These are phyloP conservation scores for Galerina sulciceps DNA, from an alignment of 768 basidiomycete species.

Conservation along the genomic window DNA sequence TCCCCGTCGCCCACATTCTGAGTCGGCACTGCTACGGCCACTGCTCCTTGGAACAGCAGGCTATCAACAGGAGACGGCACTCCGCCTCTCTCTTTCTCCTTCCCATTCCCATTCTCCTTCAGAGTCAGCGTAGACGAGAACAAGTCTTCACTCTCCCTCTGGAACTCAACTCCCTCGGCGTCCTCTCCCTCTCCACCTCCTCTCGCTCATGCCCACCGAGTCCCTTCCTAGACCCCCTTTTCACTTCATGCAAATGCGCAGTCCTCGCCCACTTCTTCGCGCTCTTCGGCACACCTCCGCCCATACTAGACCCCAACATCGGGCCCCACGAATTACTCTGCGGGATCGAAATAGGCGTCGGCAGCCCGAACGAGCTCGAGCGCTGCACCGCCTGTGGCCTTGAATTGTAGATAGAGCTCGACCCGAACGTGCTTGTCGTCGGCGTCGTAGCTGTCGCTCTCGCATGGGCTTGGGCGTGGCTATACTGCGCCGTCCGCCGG, in stretches of 20 bases:
- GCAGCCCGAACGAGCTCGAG: constrained; percentile 45
- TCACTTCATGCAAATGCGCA: constrained; percentile 73
- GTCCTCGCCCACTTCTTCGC: constrained; percentile 65
- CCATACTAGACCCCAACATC: constrained; percentile 11
- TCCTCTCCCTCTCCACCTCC: not conserved
- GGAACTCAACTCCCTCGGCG: not conserved
- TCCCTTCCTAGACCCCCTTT: constrained; percentile 2
- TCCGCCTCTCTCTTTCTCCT: not conserved
- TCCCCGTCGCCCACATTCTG: constrained; percentile 10
- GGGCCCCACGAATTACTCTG: constrained; percentile 29
- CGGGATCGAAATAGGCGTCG: constrained; percentile 15
- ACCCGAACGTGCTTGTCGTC: constrained; percentile 23
- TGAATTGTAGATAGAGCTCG: not conserved
- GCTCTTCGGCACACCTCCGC: constrained; percentile 36
- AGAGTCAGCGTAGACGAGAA: no score
- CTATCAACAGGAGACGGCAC: not conserved
- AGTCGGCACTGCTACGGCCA: not conserved
- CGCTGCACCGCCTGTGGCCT: constrained; percentile 42
- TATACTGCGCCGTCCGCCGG: constrained; percentile 17
- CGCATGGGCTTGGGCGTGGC: no score
- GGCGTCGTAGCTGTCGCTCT: constrained; percentile 31
- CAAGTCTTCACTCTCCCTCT: not conserved
- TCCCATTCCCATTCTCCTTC: not conserved
- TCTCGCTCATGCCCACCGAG: not conserved
- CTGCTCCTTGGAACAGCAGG: constrained; percentile 1